Base-by-base conservation (phyloP, 257 asterid genomes). In the Rehmannia glutinosa region DNA sequence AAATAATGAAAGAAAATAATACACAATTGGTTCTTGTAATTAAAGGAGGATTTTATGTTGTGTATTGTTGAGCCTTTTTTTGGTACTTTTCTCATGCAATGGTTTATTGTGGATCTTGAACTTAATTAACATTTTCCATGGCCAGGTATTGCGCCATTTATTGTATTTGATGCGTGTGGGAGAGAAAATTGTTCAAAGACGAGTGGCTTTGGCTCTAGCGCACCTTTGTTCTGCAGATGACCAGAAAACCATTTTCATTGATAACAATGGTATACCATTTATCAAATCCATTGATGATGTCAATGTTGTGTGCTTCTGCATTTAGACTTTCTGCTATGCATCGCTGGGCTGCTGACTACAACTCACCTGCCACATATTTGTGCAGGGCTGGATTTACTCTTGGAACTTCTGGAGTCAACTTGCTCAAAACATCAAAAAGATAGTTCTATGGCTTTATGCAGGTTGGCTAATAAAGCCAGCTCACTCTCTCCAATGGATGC, bases 181-280 rank as follows among this genome's bases (percentile, higher is more conserved):
- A 28, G 92, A 85, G 50, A 80, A 82, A 74, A 70, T 56, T 73
- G 69, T 82, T 60, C 90, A 83, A 67, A 80, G 84, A 77, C 84
- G 92, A 35, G 84, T 88, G 64, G 85, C 90, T 4, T 79, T 88
- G 85, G 88, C 96, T 64, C 92, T 88, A 53, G 89, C 90, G 3
- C 90, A 85, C 81, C 82, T 85, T 61, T 87, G 87, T 71, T 78
- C 85, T 60, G 82, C 92, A 9, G 90, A 80, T 66, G 92, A 87
- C 71, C 90, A 79, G 45, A 87, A 77, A 72, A 76, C 77, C 64
- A 69, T 87, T 66, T 87, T 87, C 61, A 73, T 81, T 63, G 90
- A 87, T 66, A 76, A 66, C 77, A 75, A 67, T 54, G 95, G 95
- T 87, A 80, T 43, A 42, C 33, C 33, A 55, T 50, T 62, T 66